A percentile compares a stretch with the other conserved stretches of the same genome.
Evolutionary conservation across 495 filamentous ascomycete species (phyloP).

Genomic region (Xylaria acuta): DNA sequence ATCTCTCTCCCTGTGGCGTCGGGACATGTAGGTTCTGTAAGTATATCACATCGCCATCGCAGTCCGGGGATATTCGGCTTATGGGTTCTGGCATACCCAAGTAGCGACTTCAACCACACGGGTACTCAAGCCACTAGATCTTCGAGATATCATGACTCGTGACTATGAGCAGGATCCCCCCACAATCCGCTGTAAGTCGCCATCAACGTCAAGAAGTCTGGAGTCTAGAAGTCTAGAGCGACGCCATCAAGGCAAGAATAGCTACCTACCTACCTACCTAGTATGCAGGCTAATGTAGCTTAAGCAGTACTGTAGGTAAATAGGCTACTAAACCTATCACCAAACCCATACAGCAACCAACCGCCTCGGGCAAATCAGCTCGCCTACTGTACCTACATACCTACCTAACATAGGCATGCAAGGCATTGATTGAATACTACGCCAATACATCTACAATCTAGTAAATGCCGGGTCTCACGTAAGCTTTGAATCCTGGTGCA

Average conservation of each 20-base stretch:
- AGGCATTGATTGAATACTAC: constrained; percentile 3
- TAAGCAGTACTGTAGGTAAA: background rate
- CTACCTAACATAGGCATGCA: no score
- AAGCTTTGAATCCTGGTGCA: background rate
- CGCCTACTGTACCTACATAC: background rate
- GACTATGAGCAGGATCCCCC: background rate
- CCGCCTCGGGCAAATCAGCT: background rate
- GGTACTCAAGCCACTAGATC: background rate
- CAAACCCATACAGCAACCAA: background rate
- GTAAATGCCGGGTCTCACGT: constrained; percentile 7
- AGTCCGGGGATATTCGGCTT: background rate
- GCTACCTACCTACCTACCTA: background rate
- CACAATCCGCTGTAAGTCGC: background rate
- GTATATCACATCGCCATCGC: background rate
- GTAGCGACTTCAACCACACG: background rate
- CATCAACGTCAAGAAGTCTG: background rate
- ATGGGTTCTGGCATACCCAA: background rate
- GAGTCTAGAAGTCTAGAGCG: background rate
- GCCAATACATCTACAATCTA: background rate
- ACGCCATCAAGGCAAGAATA: background rate
- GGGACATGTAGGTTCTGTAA: background rate
- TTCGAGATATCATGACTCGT: background rate
- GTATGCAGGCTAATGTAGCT: constrained; percentile 1
- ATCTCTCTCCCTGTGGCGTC: background rate
- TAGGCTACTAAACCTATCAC: background rate